Evolutionary conservation across 768 basidiomycete genomes (phyloP).

Genomic region (Lactarius akahatsu): DNA sequence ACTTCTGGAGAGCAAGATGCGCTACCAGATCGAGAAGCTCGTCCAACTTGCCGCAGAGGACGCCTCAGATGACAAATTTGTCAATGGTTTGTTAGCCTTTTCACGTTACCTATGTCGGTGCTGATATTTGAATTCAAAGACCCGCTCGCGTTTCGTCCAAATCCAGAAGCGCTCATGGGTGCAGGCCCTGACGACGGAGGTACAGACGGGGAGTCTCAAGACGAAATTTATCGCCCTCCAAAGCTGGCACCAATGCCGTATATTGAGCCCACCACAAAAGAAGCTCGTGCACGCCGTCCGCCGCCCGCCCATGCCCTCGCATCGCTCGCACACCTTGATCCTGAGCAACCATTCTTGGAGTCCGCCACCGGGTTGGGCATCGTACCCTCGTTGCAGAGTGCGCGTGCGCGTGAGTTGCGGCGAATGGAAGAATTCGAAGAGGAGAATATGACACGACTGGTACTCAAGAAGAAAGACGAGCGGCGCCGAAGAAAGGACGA

Average conservation of each 20-base stretch:
- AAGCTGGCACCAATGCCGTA: constrained; percentile 90
- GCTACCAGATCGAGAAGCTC: constrained; percentile 95
- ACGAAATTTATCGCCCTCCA: constrained; percentile 79
- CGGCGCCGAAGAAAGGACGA: constrained; percentile 75
- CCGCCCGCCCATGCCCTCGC: constrained; percentile 58
- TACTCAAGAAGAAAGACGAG: constrained; percentile 87
- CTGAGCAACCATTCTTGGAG: constrained; percentile 65
- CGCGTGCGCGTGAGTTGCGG: constrained; percentile 75
- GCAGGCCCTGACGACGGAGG: constrained; percentile 38
- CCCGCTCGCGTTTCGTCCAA: constrained; percentile 89
- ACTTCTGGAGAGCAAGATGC: constrained; percentile 80
- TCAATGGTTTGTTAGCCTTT: constrained; percentile 53
- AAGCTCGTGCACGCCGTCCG: constrained; percentile 47
- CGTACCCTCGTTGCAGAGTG: constrained; percentile 56
- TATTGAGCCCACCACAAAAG: constrained; percentile 53
- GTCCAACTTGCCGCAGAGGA: constrained; percentile 71
- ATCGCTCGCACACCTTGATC: constrained; percentile 50
- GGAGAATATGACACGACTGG: constrained; percentile 86
- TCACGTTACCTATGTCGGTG: background rate
- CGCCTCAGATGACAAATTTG: constrained; percentile 40
- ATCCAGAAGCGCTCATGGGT: constrained; percentile 69
- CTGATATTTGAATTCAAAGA: constrained; percentile 47
- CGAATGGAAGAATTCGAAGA: constrained; percentile 89
- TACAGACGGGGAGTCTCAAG: constrained; percentile 33
- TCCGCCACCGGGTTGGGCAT: constrained; percentile 71